phyloP scores from a whole-genome alignment of 352 stramenopile genomes.

The Halophytophthora polymorphica region DNA sequence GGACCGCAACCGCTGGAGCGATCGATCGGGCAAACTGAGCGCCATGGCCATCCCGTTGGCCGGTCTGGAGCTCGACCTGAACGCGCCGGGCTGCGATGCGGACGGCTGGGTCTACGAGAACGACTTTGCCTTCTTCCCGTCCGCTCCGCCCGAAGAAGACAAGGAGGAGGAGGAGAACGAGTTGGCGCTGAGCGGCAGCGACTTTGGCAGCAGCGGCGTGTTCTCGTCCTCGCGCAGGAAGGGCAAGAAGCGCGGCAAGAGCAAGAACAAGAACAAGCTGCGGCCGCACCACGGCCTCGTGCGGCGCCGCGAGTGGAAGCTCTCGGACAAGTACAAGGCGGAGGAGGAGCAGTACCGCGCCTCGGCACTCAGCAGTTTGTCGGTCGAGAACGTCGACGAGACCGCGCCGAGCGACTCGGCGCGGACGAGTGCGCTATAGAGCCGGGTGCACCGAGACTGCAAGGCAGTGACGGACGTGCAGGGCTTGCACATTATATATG shows the following conservation, averaged over 20 bases:
- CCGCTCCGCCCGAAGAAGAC: conserved; percentile 26
- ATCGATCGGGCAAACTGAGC: conserved; percentile 72
- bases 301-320: conserved; percentile 65
- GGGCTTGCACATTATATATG: too few species aligned
- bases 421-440: too few species aligned
- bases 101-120: conserved; percentile 86
- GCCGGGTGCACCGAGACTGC: too few species aligned
- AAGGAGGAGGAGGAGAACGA: conserved; percentile 30
- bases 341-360: conserved; percentile 27
- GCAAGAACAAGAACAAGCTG: conserved; percentile 44
- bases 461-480: too few species aligned
- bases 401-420: too few species aligned
- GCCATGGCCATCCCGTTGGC: conserved; percentile 69
- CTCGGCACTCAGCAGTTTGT: conserved; percentile 36
- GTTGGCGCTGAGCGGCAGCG: conserved; percentile 2
- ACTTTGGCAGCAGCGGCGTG: conserved; percentile 18
- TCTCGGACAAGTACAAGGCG: conserved; percentile 59
- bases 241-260: conserved; percentile 19
- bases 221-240: conserved; percentile 30
- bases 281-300: conserved; percentile 65
- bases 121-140: conserved; percentile 82
- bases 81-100: conserved; percentile 56
- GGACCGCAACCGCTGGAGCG: conserved; percentile 80
- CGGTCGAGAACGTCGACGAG: conserved; percentile 35
- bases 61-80: conserved; percentile 62